Conservation (phyloP, 257 asterid species). For the Jasminum sambac region DNA sequence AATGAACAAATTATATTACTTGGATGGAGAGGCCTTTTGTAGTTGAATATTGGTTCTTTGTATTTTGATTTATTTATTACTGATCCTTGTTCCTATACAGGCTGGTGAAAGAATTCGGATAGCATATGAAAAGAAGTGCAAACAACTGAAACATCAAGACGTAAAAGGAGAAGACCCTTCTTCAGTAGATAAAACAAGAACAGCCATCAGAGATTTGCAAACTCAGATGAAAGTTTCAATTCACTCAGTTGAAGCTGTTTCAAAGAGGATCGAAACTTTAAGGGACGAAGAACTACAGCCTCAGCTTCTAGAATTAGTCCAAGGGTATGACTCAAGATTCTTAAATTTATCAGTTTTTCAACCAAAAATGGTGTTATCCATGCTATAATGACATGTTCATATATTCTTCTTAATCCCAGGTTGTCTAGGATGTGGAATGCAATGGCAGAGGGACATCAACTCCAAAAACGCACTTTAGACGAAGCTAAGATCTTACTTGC, state of each 20-base stretch:
- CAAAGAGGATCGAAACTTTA: constrained; percentile 84
- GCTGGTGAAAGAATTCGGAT: constrained; percentile 80
- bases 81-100: constrained; percentile 34
- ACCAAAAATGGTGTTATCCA: background rate
- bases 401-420: constrained; percentile 37
- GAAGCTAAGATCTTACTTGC: constrained; percentile 91
- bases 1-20: background rate
- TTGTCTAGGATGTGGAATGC: constrained; percentile 87
- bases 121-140: constrained; percentile 83
- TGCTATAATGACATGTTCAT: background rate
- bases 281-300: constrained; percentile 89
- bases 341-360: background rate
- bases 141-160: constrained; percentile 73
- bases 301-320: constrained; percentile 76
- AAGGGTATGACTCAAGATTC: constrained; percentile 58
- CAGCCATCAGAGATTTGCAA: constrained; percentile 67
- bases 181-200: constrained; percentile 63
- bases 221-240: constrained; percentile 91
- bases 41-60: background rate
- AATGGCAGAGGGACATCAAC: constrained; percentile 92
- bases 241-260: constrained; percentile 88
- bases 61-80: background rate
- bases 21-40: background rate
- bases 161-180: constrained; percentile 75
- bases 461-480: constrained; percentile 79